These are phyloP conservation scores for Aspergillus intermedius DNA, from an alignment of 2,329 filamentous ascomycete genomes.

Conservation along the genomic window DNA sequence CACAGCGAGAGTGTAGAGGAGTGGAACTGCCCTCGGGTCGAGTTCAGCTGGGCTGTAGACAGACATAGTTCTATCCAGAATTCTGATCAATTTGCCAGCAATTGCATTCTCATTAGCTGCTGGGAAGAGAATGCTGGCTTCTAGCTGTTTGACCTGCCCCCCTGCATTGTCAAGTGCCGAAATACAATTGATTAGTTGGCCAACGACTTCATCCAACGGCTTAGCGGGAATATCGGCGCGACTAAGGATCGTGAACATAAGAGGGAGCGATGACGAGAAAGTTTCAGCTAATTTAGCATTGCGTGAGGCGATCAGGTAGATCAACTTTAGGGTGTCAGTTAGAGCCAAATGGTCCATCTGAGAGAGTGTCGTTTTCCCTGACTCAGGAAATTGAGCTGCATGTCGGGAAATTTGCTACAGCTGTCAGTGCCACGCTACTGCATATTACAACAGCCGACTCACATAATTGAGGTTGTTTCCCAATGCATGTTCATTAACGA, in stretches of 20 bases:
- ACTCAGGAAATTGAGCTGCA: constrained; percentile 49
- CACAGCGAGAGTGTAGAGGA: constrained; percentile 66
- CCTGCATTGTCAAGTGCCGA: constrained; percentile 67
- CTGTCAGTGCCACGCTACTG: constrained; percentile 11
- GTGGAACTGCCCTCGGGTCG: constrained; percentile 62
- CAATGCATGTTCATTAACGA: constrained; percentile 61
- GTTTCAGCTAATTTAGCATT: constrained; percentile 54
- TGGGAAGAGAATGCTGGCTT: constrained; percentile 58
- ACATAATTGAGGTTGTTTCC: constrained; percentile 60
- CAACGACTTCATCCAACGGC: constrained; percentile 66
- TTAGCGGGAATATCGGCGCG: constrained; percentile 55
- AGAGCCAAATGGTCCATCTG: constrained; percentile 69
- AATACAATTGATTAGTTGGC: constrained; percentile 69
- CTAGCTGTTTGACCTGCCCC: constrained; percentile 42
- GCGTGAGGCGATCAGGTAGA: constrained; percentile 81
- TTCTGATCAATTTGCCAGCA: constrained; percentile 58
- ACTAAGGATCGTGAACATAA: constrained; percentile 63
- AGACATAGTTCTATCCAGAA: constrained; percentile 62
- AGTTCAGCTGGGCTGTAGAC: constrained; percentile 63
- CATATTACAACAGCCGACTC: constrained; percentile 5
- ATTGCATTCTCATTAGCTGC: constrained; percentile 53
- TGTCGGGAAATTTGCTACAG: constrained; percentile 62
- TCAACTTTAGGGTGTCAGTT: constrained; percentile 73
- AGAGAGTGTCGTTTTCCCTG: constrained; percentile 26
- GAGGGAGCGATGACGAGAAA: constrained; percentile 63